Conservation (phyloP, 371 early-diverging fungal genomes). For the Syncephalastrum racemosum region DNA sequence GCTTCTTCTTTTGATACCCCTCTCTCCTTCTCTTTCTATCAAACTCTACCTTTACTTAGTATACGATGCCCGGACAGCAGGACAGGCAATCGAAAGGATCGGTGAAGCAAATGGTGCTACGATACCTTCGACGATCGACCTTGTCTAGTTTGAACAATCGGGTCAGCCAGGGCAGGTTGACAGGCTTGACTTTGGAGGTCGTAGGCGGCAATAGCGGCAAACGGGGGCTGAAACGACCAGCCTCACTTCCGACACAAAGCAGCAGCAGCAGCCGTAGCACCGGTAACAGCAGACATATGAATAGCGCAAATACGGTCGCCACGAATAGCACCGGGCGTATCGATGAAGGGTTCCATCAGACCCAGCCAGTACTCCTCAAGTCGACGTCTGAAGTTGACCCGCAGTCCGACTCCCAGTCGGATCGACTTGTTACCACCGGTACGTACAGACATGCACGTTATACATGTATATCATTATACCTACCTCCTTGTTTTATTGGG, state of each 20-base stretch:
- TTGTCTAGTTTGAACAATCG: not conserved
- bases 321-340: conserved; percentile 8
- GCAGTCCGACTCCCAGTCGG: not conserved
- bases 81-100: not conserved
- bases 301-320: too few species aligned
- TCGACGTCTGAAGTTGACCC: not conserved
- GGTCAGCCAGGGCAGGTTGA: not conserved
- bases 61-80: conserved; percentile 4
- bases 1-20: too few species aligned
- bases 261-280: conserved; percentile 4
- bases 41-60: not conserved
- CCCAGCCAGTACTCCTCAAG: conserved; percentile 2
- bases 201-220: conserved; percentile 4
- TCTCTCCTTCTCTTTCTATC: conserved; percentile 3
- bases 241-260: not conserved
- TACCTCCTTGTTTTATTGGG: too few species aligned
- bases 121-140: conserved; percentile 7
- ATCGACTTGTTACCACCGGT: not conserved
- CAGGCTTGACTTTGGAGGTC: not conserved
- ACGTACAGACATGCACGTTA: not conserved
- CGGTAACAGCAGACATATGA: not conserved
- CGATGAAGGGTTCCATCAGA: conserved; percentile 26
- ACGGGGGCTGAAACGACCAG: not conserved
- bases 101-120: conserved; percentile 4
- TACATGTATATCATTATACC: not conserved